Conservation (phyloP, 345 rosid species). For the Bruguiera sexangula region DNA sequence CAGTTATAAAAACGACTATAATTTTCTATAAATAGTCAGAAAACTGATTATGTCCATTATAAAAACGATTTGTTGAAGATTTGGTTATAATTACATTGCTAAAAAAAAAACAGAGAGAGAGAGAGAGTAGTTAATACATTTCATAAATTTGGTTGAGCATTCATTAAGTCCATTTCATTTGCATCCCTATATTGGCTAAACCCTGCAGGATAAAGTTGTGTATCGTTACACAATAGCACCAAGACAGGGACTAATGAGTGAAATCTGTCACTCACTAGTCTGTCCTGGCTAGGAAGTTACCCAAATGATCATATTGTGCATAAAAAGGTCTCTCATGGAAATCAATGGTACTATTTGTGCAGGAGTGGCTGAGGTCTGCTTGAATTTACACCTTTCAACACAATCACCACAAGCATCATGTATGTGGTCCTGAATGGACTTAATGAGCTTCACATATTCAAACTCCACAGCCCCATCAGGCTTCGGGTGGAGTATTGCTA, state of each 20-base stretch:
- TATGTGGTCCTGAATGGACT: constrained; percentile 1
- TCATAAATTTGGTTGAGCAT: too few species aligned
- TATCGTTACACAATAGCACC: not conserved
- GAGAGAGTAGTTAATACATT: too few species aligned
- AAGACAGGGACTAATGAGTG: constrained; percentile 4
- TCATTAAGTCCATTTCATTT: not conserved
- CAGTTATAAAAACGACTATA: too few species aligned
- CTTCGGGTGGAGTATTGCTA: not conserved
- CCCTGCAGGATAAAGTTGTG: not conserved
- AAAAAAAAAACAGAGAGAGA: too few species aligned
- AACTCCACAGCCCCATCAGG: not conserved
- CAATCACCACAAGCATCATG: not conserved
- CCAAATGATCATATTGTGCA: not conserved
- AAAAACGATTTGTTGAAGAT: too few species aligned
- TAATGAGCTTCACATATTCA: not conserved
- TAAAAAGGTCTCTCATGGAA: not conserved
- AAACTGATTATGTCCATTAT: too few species aligned
- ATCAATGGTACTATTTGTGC: constrained; percentile 3
- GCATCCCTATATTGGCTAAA: not conserved
- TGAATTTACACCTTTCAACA: not conserved
- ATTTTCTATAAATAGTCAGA: too few species aligned
- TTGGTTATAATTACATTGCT: too few species aligned
- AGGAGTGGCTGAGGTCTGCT: not conserved
- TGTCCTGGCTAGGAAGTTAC: constrained; percentile 1
- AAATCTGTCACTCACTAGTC: not conserved